Percentiles rank a stretch among this genome's conserved stretches.
Conservation (phyloP, 78 protist species). For the Isochrysis galbana region DNA sequence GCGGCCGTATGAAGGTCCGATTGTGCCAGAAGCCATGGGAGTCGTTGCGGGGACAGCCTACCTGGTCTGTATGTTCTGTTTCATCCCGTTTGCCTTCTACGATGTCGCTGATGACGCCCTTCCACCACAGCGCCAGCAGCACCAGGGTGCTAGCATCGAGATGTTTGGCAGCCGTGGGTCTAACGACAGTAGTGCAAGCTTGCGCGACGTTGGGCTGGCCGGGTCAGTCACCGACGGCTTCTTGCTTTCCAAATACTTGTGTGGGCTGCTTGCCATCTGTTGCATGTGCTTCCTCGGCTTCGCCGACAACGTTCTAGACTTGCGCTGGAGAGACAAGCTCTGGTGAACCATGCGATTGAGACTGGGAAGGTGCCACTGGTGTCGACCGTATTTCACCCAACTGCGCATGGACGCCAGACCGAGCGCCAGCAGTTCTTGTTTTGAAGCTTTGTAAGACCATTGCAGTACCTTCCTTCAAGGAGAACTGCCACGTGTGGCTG, state of each 20-base stretch:
- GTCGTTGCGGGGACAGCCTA: slow-evolving; percentile 70
- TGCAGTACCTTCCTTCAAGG: too few relatives aligned
- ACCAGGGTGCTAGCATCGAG: too few relatives aligned
- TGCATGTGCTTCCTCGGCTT: slow-evolving; percentile 95
- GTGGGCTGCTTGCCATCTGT: slow-evolving; percentile 78
- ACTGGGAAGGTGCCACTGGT: too few relatives aligned
- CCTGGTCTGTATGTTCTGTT: slow-evolving; percentile 67
- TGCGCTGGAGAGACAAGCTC: slow-evolving; percentile 85
- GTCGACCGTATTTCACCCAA: too few relatives aligned
- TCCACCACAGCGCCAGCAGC: background rate
- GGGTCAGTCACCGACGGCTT: background rate
- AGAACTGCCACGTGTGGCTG: too few relatives aligned
- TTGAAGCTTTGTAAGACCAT: too few relatives aligned
- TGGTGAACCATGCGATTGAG: too few relatives aligned
- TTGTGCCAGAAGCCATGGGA: slow-evolving; percentile 83
- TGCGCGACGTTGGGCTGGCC: background rate
- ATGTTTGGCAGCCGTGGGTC: too few relatives aligned
- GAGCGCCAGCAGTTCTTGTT: too few relatives aligned
- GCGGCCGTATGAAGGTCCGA: background rate
- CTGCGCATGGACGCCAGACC: too few relatives aligned
- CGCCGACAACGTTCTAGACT: slow-evolving; percentile 95
- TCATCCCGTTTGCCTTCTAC: slow-evolving; percentile 54
- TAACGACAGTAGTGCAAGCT: too few relatives aligned
- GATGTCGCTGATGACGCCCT: background rate
- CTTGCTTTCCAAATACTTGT: slow-evolving; percentile 29